Conservation (phyloP, 1,139 yeast genomes). For the Blastobotrys serpentis region DNA sequence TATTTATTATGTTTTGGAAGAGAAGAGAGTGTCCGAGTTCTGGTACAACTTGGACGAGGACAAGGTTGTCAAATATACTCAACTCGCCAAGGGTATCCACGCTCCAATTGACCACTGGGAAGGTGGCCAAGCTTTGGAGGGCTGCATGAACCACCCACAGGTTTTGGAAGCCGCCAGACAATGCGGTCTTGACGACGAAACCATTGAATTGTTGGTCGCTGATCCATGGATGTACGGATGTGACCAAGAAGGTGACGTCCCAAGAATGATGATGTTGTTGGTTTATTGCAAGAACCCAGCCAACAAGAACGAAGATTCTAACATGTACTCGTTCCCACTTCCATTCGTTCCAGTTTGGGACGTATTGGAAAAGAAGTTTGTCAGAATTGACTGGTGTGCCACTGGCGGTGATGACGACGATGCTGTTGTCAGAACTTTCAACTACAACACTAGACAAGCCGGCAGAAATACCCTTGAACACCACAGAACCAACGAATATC, state of each 20-base stretch:
- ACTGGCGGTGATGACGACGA: slow-evolving; percentile 57
- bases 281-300: slow-evolving; percentile 61
- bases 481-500: slow-evolving; percentile 55
- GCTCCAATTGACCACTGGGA: slow-evolving; percentile 80
- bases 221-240: slow-evolving; percentile 95
- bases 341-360: slow-evolving; percentile 82
- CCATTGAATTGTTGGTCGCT: slow-evolving; percentile 65
- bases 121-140: slow-evolving; percentile 54
- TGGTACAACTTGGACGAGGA: slow-evolving; percentile 66
- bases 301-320: slow-evolving; percentile 72
- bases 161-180: slow-evolving; percentile 53
- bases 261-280: slow-evolving; percentile 70
- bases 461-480: slow-evolving; percentile 63
- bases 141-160: slow-evolving; percentile 79
- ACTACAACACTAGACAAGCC: slow-evolving; percentile 51
- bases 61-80: slow-evolving; percentile 52
- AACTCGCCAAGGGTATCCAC: slow-evolving; percentile 60
- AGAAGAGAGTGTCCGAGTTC: slow-evolving; percentile 64
- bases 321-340: slow-evolving; percentile 81
- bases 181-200: slow-evolving; percentile 62
- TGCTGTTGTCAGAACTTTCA: slow-evolving; percentile 39
- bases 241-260: slow-evolving; percentile 73
- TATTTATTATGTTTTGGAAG: slow-evolving; percentile 63
- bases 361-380: slow-evolving; percentile 58
- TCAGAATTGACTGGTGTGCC: slow-evolving; percentile 79